Evolutionary conservation across 352 stramenopile genomes (phyloP).

Genomic region (Phytophthora sojae): DNA sequence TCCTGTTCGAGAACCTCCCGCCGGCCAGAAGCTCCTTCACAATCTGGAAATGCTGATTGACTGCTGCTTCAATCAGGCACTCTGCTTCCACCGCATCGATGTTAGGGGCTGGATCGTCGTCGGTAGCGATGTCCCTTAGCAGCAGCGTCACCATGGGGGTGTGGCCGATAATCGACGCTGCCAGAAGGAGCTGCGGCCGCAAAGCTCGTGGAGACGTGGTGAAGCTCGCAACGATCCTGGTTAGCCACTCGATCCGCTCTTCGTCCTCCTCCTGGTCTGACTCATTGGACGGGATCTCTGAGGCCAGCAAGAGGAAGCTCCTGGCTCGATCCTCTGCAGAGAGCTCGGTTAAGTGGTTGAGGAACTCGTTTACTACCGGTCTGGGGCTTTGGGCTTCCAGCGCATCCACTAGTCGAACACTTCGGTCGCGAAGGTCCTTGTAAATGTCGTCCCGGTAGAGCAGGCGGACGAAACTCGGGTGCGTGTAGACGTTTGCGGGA

Average conservation of each 20-base stretch:
- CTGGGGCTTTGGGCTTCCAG: constrained; percentile 9
- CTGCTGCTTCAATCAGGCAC: constrained; percentile 28
- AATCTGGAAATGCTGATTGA: constrained; percentile 16
- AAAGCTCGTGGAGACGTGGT: constrained; percentile 12
- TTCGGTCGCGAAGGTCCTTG: constrained; percentile 21
- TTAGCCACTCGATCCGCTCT: constrained; percentile 10
- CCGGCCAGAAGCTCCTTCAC: constrained; percentile 15
- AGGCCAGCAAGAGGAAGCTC: constrained; percentile 34
- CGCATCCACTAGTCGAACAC: constrained; percentile 17
- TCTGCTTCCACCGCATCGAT: constrained; percentile 24
- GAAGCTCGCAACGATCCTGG: constrained; percentile 23
- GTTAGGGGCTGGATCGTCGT: constrained; percentile 6
- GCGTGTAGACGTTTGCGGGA: constrained; percentile 5
- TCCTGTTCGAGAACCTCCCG: constrained; percentile 22
- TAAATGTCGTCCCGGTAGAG: constrained; percentile 28
- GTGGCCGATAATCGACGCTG: constrained; percentile 27
- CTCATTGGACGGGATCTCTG: constrained; percentile 6
- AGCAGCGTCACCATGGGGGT: constrained; percentile 23
- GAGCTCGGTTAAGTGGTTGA: constrained; percentile 23
- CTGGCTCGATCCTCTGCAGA: constrained; percentile 31
- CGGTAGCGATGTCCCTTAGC: constrained; percentile 18
- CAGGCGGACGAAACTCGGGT: constrained; percentile 24
- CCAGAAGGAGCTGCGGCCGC: constrained; percentile 26
- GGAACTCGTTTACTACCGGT: constrained; percentile 18
- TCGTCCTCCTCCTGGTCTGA: constrained; percentile 1